Evolutionary conservation across 1,139 yeast species (phyloP).

Genomic region (Hansenula lynferdii): DNA sequence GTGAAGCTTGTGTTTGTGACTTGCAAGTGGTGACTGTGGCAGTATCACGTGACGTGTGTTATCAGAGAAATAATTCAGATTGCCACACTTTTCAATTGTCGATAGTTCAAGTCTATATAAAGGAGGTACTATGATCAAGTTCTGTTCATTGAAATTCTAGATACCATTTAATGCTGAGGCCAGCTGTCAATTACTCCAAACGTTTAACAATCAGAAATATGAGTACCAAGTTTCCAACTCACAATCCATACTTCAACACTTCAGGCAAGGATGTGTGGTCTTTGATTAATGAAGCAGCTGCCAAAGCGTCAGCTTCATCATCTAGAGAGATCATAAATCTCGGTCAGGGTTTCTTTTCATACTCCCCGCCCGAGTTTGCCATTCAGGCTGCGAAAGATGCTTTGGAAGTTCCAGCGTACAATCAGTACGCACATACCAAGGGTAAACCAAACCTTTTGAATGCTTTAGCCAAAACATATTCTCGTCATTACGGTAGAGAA

Average conservation of each 20-base stretch:
- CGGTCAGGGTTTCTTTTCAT: slow-evolving; percentile 97
- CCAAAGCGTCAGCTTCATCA: slow-evolving; percentile 53
- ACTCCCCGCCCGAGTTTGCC: slow-evolving; percentile 90
- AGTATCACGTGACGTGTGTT: no score
- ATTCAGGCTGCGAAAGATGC: slow-evolving; percentile 78
- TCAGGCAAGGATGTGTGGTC: slow-evolving; percentile 85
- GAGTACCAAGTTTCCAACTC: slow-evolving; percentile 20
- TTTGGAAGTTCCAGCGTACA: slow-evolving; percentile 62
- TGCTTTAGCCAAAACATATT: slow-evolving; percentile 67
- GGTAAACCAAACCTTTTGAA: slow-evolving; percentile 76
- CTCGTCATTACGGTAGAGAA: slow-evolving; percentile 58
- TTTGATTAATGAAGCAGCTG: slow-evolving; percentile 91
- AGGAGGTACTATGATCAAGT: no score
- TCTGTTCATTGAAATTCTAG: no score
- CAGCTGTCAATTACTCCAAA: background rate
- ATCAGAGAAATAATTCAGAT: no score
- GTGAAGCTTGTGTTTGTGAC: no score
- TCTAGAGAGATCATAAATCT: slow-evolving; percentile 77
- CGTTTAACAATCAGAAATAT: slow-evolving; percentile 6
- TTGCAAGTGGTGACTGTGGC: no score
- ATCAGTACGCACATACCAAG: slow-evolving; percentile 89
- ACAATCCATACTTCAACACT: slow-evolving; percentile 44
- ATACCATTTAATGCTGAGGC: background rate
- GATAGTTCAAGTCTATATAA: no score
- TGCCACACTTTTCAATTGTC: no score